Evolutionary conservation across 129 eudicot species (phyloP).

Genomic region (Helichrysum umbraculigerum): DNA sequence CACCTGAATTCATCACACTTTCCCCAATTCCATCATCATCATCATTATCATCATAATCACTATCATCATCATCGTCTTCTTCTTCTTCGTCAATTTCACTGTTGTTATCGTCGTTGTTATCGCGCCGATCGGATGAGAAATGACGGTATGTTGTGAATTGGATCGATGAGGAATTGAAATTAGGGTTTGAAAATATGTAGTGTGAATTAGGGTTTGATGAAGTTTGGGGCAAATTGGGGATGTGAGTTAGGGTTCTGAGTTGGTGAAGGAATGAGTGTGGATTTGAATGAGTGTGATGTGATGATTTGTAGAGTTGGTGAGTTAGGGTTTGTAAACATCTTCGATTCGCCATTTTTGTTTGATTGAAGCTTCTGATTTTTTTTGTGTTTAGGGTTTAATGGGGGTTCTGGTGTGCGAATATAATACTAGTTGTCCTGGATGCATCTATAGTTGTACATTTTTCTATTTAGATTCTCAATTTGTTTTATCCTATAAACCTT

Average conservation of each 20-base stretch:
- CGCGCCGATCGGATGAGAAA: constrained; percentile 43
- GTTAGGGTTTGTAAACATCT: constrained; percentile 53
- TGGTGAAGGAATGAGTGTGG: constrained; percentile 33
- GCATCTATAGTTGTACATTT: background rate
- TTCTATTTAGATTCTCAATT: too few species aligned
- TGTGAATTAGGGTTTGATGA: constrained; percentile 17
- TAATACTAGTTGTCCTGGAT: background rate
- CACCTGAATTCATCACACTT: constrained; percentile 10
- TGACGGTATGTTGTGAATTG: constrained; percentile 32
- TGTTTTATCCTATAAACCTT: too few species aligned
- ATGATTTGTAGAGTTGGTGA: constrained; percentile 34
- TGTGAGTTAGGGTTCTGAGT: constrained; percentile 36
- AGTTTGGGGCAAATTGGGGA: constrained; percentile 29
- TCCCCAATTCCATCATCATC: constrained; percentile 44
- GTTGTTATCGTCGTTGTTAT: constrained; percentile 32
- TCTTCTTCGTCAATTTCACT: constrained; percentile 40
- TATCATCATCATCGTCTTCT: constrained; percentile 34
- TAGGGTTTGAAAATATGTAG: constrained; percentile 22
- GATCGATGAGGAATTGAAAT: constrained; percentile 14
- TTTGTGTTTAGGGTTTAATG: constrained; percentile 9
- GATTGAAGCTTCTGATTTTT: constrained; percentile 13
- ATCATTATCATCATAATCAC: constrained; percentile 27
- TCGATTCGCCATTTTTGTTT: constrained; percentile 61
- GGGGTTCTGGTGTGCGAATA: background rate
- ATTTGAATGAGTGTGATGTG: constrained; percentile 27